phyloP scores from a whole-genome alignment of 345 rosid genomes.

The Moricandia moricandioides region DNA sequence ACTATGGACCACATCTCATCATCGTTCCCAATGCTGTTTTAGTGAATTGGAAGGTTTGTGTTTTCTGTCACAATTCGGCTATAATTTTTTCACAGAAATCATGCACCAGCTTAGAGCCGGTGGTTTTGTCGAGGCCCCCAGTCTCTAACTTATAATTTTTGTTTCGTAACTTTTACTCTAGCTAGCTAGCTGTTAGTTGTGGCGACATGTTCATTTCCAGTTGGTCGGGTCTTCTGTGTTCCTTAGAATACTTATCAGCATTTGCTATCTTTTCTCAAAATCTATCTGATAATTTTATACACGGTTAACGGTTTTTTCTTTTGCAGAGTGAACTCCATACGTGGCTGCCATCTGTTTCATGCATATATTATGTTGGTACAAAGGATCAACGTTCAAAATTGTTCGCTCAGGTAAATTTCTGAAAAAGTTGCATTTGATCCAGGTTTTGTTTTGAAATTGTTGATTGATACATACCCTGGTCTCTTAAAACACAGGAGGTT shows the following conservation, averaged over 20 bases:
- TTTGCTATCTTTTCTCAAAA: constrained; percentile 1
- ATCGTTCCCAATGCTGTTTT: constrained; percentile 98
- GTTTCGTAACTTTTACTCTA: neutral
- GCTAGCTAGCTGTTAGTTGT: constrained; percentile 9
- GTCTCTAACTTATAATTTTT: neutral
- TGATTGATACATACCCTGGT: constrained; percentile 23
- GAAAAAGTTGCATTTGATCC: constrained; percentile 9
- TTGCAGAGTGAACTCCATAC: constrained; percentile 92
- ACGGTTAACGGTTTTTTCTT: neutral
- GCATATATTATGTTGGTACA: constrained; percentile 91
- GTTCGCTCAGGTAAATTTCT: constrained; percentile 78
- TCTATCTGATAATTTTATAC: constrained; percentile 2
- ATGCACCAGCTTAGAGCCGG: constrained; percentile 15
- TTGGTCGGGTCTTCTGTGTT: constrained; percentile 19
- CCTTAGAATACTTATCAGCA: constrained; percentile 2
- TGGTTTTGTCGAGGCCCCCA: neutral
- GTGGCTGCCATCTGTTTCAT: constrained; percentile 96
- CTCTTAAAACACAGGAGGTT: constrained; percentile 67
- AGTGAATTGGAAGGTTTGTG: constrained; percentile 98
- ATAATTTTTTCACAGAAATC: neutral
- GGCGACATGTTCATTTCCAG: constrained; percentile 18
- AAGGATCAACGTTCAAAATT: constrained; percentile 94
- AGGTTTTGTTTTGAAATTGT: constrained; percentile 18
- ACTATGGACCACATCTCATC: constrained; percentile 99
- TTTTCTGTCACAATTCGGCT: constrained; percentile 6